Base-by-base conservation (phyloP, 1,284 basidiomycete genomes). In the Malassezia caprae region DNA sequence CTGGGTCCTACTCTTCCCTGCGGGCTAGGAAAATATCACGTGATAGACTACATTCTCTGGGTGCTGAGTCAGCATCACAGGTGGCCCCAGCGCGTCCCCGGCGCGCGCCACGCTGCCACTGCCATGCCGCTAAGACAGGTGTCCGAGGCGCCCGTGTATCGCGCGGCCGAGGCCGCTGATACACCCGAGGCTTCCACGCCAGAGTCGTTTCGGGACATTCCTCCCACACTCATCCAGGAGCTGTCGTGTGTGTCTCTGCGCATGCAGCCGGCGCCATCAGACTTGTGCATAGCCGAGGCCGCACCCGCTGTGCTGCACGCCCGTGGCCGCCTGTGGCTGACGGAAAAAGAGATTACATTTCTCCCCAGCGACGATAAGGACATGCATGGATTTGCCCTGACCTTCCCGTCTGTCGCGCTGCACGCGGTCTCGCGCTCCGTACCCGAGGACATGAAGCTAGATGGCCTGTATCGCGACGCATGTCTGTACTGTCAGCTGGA, bases 401-500 rank as follows among this genome's bases (percentile, higher is more conserved):
- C 57, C 28, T 74, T 70, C 31, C 64, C 69, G 0, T 51, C 61
- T 11, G 55, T 74, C 12, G 62, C 67, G 8, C 59, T 74, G 27
- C 72, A 74, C 48, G 72, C 72, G 4, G 54, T 72, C 31, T 66
- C 70, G 0, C 54, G 69, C 13, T 58, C 63, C 10, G 53, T 68
- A 3, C 72, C 72, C 1, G 58, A 55, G 13, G 59, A 60, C 17
- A 43, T 71, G 8, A 8, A 41, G 2, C 13, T 39, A 0, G 1
- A 45, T 2, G 31, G 53, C 8, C 28, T 37, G 12, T n/a, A 17
- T 12, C 48, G 45, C 8, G 58, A 58, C 11, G 59, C 63, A 5
- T 74, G 67, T 37, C 45, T 74, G 3, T 74, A 74, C 49, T 70
- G 70, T 44, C 72, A 74, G 57, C 56, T 72, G 28, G 71, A 73